phyloP scores from a whole-genome alignment of 2,329 filamentous ascomycete species.

The Xylariaceae sp. region DNA sequence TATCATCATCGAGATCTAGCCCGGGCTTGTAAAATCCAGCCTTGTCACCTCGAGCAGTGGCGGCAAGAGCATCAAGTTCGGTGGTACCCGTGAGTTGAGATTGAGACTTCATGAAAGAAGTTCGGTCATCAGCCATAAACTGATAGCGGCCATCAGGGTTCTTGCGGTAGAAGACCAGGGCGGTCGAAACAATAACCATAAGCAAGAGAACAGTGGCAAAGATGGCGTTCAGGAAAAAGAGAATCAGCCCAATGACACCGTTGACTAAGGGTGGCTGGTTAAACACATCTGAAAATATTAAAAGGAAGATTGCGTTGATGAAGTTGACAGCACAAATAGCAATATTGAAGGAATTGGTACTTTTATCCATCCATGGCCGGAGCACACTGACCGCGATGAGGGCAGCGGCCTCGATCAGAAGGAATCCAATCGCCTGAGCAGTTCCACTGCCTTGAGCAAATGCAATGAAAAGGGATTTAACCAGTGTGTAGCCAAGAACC shows the following conservation, averaged over 20 bases:
- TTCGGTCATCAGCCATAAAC: constrained; percentile 86
- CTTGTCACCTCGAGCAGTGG: constrained; percentile 80
- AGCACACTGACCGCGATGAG: constrained; percentile 76
- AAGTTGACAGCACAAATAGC: constrained; percentile 83
- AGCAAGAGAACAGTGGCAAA: constrained; percentile 78
- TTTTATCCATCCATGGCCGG: constrained; percentile 94
- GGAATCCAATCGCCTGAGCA: constrained; percentile 75
- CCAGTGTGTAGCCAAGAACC: constrained; percentile 70
- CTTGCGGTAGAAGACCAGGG: constrained; percentile 76
- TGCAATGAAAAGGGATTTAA: constrained; percentile 84
- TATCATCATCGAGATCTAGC: constrained; percentile 73
- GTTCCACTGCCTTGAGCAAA: constrained; percentile 70
- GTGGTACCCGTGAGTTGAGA: constrained; percentile 72
- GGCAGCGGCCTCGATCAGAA: constrained; percentile 75
- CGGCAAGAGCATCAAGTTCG: constrained; percentile 82
- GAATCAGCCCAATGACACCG: constrained; percentile 81
- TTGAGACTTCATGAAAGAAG: constrained; percentile 89
- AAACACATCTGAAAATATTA: constrained; percentile 84
- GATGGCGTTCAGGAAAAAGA: constrained; percentile 81
- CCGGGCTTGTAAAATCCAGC: constrained; percentile 56
- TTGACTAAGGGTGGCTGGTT: constrained; percentile 78
- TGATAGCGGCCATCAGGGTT: constrained; percentile 88
- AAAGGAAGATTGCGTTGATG: constrained; percentile 77
- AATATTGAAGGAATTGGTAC: constrained; percentile 90
- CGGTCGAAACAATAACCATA: constrained; percentile 72